Conservation (phyloP, 306 rosid genomes). For the Argentina anserina region DNA sequence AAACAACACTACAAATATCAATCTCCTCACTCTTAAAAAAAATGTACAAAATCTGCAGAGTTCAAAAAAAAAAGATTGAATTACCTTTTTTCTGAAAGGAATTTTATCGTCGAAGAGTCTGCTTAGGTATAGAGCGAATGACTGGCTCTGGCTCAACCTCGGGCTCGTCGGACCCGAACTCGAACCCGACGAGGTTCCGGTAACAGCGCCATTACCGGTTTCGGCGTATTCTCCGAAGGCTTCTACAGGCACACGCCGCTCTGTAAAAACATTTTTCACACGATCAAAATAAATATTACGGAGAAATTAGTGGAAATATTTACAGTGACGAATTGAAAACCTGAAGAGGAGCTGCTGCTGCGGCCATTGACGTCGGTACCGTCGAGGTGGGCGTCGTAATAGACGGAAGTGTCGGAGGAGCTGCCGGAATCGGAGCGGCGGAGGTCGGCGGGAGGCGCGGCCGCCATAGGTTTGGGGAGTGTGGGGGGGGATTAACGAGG, state of each 20-base stretch:
- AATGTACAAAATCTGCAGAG: neutral
- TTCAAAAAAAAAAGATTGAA: neutral
- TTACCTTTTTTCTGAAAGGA: slow-evolving; percentile 69
- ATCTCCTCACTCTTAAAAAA: neutral
- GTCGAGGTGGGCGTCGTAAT: slow-evolving; percentile 25
- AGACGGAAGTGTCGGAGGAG: slow-evolving; percentile 43
- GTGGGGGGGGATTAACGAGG: neutral
- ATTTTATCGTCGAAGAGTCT: slow-evolving; percentile 60
- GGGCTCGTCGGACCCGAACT: slow-evolving; percentile 19
- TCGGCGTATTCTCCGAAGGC: slow-evolving; percentile 9
- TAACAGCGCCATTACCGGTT: neutral
- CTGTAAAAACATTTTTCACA: slow-evolving; percentile 23
- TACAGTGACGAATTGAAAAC: neutral
- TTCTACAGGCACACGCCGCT: slow-evolving; percentile 26
- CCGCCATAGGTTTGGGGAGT: slow-evolving; percentile 26
- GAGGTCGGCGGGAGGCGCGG: slow-evolving; percentile 1
- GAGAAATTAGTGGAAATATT: neutral
- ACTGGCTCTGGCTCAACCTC: slow-evolving; percentile 23
- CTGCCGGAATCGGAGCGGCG: slow-evolving; percentile 24
- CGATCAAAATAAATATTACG: neutral
- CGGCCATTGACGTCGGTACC: slow-evolving; percentile 8
- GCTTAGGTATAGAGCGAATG: slow-evolving; percentile 20
- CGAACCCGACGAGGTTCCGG: slow-evolving; percentile 23
- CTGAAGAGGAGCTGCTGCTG: slow-evolving; percentile 19
- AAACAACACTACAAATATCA: neutral